Percentiles rank a stretch among this genome's conserved stretches.
Conservation (phyloP, 106 monocot species). For the Ottelia alismoides region DNA sequence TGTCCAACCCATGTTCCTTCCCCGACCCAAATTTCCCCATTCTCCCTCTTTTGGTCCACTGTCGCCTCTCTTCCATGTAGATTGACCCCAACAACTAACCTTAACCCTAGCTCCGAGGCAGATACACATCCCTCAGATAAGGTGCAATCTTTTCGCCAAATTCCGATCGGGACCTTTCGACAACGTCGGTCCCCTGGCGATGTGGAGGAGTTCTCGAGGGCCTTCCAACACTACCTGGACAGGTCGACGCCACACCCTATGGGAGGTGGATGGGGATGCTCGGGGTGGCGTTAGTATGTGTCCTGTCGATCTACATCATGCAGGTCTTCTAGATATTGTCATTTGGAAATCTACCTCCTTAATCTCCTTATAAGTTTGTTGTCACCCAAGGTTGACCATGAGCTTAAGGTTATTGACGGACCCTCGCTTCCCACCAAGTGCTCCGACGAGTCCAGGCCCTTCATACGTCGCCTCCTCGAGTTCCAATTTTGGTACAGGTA, state of each 20-base stretch:
- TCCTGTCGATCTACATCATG: conserved; percentile 46
- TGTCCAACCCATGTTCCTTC: too few species aligned
- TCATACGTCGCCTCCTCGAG: conserved; percentile 69
- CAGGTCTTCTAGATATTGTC: conserved; percentile 78
- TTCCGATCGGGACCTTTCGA: too few species aligned
- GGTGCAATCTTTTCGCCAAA: too few species aligned
- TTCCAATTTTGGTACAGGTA: conserved; percentile 93
- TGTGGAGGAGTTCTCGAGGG: conserved; percentile 46
- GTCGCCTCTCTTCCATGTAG: too few species aligned
- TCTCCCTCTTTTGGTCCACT: too few species aligned
- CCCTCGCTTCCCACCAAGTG: conserved; percentile 54
- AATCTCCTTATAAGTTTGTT: conserved; percentile 54
- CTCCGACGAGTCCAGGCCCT: conserved; percentile 83
- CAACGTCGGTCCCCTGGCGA: conserved; percentile 21
- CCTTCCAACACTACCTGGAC: conserved; percentile 64
- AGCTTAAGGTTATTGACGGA: conserved; percentile 43
- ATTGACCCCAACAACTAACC: too few species aligned
- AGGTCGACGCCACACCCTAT: conserved; percentile 43
- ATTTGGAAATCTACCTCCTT: conserved; percentile 47
- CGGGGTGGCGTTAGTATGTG: conserved; percentile 31
- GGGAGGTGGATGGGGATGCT: conserved; percentile 52
- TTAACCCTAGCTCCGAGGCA: too few species aligned
- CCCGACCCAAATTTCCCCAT: too few species aligned
- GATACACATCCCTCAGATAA: too few species aligned
- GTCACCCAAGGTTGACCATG: conserved; percentile 78